Percentiles rank a stretch among this genome's conserved stretches.
Evolutionary conservation across 352 stramenopile genomes (phyloP).

Genomic region (Pythium monospermum): DNA sequence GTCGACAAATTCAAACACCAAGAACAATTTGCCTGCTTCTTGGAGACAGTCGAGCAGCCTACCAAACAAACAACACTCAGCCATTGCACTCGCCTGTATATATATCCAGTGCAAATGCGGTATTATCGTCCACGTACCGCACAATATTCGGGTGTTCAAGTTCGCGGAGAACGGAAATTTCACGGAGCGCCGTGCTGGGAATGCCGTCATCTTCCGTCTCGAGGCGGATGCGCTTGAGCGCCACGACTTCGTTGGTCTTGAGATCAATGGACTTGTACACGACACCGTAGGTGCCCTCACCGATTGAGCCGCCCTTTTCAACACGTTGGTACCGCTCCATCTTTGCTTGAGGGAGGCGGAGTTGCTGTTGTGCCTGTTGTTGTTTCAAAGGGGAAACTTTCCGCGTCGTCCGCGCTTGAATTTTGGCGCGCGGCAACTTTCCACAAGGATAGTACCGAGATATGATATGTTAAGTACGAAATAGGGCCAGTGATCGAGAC

Average conservation of each 20-base stretch:
- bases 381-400: too few species aligned
- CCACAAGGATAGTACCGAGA: too few species aligned
- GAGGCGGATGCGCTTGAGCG: constrained; percentile 96
- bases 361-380: too few species aligned
- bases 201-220: constrained; percentile 99
- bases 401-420: neutral
- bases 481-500: neutral
- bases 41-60: constrained; percentile 94
- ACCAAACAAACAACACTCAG: neutral
- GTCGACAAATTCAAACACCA: constrained; percentile 99
- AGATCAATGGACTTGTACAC: constrained; percentile 96
- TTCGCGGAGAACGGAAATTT: constrained; percentile 97
- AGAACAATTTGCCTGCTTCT: constrained; percentile 94
- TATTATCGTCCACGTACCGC: constrained; percentile 51
- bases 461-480: too few species aligned
- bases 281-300: constrained; percentile 96
- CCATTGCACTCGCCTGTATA: too few species aligned
- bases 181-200: constrained; percentile 95
- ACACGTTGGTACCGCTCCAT: constrained; percentile 92
- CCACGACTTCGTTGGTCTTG: constrained; percentile 88
- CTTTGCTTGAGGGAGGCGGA: too few species aligned
- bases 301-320: constrained; percentile 90
- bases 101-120: too few species aligned
- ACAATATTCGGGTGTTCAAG: constrained; percentile 99
- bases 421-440: neutral